Evolutionary conservation across 306 rosid species (phyloP).

Genomic region (Elaeagnus macrophylla): DNA sequence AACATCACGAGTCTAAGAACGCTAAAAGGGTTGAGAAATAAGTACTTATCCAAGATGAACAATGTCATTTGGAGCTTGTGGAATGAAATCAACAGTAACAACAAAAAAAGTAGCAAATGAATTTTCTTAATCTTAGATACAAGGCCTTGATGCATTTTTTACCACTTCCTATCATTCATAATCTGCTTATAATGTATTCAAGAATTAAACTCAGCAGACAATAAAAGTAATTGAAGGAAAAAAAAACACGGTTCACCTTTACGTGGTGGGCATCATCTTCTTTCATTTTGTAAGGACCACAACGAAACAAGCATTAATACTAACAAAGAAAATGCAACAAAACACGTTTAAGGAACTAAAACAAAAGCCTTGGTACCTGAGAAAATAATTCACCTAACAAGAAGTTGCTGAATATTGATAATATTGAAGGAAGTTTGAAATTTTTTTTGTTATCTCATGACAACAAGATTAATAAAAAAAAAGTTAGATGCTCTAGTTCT

Average conservation of each 20-base stretch:
- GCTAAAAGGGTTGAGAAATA: no score
- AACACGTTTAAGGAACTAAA: background rate
- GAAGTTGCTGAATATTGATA: slow-evolving; percentile 85
- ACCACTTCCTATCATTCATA: slow-evolving; percentile 1
- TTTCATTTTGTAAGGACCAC: slow-evolving; percentile 82
- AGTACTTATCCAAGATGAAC: no score
- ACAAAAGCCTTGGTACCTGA: slow-evolving; percentile 46
- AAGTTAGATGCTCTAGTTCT: slow-evolving; percentile 7
- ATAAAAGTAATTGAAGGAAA: background rate
- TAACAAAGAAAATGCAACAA: background rate
- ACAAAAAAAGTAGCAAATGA: no score
- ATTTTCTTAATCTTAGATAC: background rate
- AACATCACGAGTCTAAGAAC: no score
- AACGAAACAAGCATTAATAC: slow-evolving; percentile 9
- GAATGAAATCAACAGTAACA: no score
- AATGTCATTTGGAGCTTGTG: no score
- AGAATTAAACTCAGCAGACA: background rate
- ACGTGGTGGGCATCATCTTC: slow-evolving; percentile 94
- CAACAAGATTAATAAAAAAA: slow-evolving; percentile 13
- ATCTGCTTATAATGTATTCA: background rate
- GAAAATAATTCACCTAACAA: slow-evolving; percentile 88
- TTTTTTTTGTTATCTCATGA: slow-evolving; percentile 55
- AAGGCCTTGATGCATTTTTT: background rate
- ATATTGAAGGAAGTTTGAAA: slow-evolving; percentile 68
- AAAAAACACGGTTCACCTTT: slow-evolving; percentile 41